phyloP scores from a whole-genome alignment of 768 basidiomycete species.

The Psilocybe cubensis region DNA sequence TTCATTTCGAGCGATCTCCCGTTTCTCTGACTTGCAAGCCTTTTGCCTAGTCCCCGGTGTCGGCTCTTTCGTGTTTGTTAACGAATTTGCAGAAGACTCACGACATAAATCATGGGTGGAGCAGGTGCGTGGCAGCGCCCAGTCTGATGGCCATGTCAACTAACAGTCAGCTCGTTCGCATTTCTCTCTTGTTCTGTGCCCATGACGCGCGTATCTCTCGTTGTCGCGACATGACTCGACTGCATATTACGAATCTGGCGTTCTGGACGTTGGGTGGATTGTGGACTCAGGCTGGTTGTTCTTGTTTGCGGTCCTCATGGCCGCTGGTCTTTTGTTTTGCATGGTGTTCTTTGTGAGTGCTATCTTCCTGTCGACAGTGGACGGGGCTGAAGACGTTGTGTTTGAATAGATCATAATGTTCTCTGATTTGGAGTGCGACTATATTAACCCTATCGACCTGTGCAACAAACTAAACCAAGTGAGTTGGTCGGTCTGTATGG shows the following conservation, averaged over 20 bases:
- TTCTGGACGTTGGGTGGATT: conserved; percentile 6
- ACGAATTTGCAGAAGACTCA: conserved; percentile 17
- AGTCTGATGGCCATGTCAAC: conserved; percentile 10
- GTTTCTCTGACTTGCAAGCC: not conserved
- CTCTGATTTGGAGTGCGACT: conserved; percentile 98
- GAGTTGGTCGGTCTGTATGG: conserved; percentile 21
- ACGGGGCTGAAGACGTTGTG: too few relatives aligned
- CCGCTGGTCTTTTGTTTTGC: conserved; percentile 94
- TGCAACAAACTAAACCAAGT: conserved; percentile 99
- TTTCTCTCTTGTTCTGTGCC: conserved; percentile 5
- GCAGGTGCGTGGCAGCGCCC: conserved; percentile 36
- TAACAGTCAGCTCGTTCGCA: conserved; percentile 2
- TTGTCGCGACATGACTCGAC: not conserved
- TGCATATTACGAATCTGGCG: not conserved
- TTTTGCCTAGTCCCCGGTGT: not conserved
- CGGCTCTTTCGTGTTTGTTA: conserved; percentile 4
- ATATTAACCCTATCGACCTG: conserved; percentile 99
- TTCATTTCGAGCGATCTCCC: conserved; percentile 1
- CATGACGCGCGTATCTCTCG: not conserved
- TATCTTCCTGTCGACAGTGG: too few relatives aligned
- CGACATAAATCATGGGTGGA: conserved; percentile 40
- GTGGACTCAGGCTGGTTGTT: conserved; percentile 85
- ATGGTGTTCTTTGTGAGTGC: conserved; percentile 98
- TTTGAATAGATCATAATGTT: conserved; percentile 95
- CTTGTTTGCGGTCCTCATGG: conserved; percentile 94